These are phyloP conservation scores for Aspergillus niger DNA, from an alignment of 2,329 filamentous ascomycete species.

Conservation along the genomic window DNA sequence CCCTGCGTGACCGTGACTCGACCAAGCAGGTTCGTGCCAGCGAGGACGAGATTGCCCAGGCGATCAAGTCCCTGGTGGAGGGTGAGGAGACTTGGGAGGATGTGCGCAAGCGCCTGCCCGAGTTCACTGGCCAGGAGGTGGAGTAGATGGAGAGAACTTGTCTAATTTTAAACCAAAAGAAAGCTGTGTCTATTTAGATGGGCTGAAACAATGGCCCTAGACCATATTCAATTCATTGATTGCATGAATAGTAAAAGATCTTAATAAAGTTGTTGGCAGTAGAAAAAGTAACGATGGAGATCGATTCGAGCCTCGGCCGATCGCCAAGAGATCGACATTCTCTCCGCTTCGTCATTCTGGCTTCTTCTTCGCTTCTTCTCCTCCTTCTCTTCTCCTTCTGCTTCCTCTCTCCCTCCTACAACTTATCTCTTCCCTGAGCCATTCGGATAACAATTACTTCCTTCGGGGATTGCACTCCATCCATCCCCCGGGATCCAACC, in stretches of 20 bases:
- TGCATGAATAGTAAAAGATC: too few relatives aligned
- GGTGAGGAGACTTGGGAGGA: conserved; percentile 69
- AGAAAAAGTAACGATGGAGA: too few relatives aligned
- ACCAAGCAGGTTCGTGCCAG: conserved; percentile 87
- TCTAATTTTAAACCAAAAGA: not conserved
- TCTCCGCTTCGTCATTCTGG: not conserved
- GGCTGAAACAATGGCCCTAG: not conserved
- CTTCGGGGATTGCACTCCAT: not conserved
- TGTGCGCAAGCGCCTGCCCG: conserved; percentile 74
- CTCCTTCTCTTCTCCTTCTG: not conserved
- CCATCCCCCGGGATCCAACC: conserved; percentile 4
- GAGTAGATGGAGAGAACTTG: conserved; percentile 40
- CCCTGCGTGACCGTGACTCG: conserved; percentile 84
- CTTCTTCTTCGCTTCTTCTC: conserved; percentile 6
- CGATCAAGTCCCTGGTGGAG: conserved; percentile 65
- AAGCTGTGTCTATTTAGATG: not conserved
- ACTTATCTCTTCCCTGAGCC: not conserved
- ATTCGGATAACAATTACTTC: not conserved
- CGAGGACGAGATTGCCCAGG: conserved; percentile 75
- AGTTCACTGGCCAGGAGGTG: conserved; percentile 74
- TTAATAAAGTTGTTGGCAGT: too few relatives aligned
- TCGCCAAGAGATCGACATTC: not conserved
- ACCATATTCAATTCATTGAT: not conserved
- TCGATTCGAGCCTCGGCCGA: not conserved
- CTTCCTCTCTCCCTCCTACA: not conserved